Evolutionary conservation across 2,329 filamentous ascomycete species (phyloP).

Genomic region (Niveomyces coronatus): DNA sequence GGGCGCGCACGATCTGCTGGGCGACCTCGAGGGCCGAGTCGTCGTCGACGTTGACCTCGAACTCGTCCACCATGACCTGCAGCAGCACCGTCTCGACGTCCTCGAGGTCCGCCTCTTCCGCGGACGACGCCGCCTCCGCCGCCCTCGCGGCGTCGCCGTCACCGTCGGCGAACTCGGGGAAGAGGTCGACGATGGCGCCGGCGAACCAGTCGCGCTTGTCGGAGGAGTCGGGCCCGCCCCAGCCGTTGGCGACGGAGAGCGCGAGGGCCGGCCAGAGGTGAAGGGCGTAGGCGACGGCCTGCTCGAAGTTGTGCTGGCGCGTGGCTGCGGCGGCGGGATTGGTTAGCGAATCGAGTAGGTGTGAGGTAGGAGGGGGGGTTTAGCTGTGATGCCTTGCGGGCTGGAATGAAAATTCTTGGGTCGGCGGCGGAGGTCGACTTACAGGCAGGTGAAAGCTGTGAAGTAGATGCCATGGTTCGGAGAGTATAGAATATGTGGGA

Average conservation of each 20-base stretch:
- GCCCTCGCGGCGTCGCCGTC: constrained; percentile 15
- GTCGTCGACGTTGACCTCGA: constrained; percentile 86
- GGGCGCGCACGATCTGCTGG: constrained; percentile 57
- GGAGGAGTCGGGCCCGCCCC: constrained; percentile 71
- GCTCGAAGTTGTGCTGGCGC: constrained; percentile 64
- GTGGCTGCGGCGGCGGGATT: constrained; percentile 29
- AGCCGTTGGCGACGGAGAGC: constrained; percentile 75
- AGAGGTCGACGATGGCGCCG: constrained; percentile 73
- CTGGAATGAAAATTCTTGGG: not conserved
- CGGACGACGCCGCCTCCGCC: constrained; percentile 10
- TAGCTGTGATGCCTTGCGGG: not conserved
- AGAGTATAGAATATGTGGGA: too few relatives aligned
- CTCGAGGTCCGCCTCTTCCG: constrained; percentile 53
- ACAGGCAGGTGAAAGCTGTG: constrained; percentile 13
- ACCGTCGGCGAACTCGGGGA: constrained; percentile 51
- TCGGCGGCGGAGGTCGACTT: not conserved
- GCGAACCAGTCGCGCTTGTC: constrained; percentile 98
- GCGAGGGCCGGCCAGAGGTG: constrained; percentile 83
- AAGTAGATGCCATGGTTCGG: constrained; percentile 7
- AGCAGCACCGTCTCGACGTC: constrained; percentile 79
- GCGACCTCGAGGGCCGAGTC: constrained; percentile 71
- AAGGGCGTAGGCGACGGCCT: constrained; percentile 74
- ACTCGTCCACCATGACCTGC: constrained; percentile 92
- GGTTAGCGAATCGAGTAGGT: not conserved
- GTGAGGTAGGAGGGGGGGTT: not conserved